A percentile compares a stretch with the other conserved stretches of the same genome.
Evolutionary conservation across 176 grass and related monocot genomes (phyloP).

Genomic region (Eleusine coracana): DNA sequence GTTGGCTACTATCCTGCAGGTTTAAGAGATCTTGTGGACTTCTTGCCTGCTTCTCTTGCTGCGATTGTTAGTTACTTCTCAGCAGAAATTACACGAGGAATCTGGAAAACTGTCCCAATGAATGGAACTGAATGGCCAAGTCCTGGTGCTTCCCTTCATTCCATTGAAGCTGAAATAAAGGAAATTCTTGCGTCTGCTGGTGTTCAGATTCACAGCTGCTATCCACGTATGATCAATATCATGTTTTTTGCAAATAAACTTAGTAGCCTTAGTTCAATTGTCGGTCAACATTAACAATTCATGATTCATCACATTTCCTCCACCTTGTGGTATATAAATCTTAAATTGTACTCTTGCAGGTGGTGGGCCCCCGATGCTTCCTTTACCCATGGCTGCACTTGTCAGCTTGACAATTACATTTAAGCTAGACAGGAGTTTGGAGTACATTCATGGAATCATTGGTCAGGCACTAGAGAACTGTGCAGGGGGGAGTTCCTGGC

Average conservation of each 20-base stretch:
- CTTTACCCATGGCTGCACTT: constrained; percentile 94
- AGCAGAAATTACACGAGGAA: constrained; percentile 98
- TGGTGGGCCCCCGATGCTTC: constrained; percentile 90
- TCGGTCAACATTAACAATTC: neutral
- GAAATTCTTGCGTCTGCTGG: constrained; percentile 93
- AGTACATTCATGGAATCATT: constrained; percentile 67
- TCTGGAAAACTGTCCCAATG: constrained; percentile 96
- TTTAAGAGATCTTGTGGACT: constrained; percentile 93
- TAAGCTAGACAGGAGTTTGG: constrained; percentile 84
- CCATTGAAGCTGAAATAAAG: constrained; percentile 91
- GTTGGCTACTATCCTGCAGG: constrained; percentile 50
- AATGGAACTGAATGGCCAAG: constrained; percentile 97
- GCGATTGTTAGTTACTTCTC: constrained; percentile 90
- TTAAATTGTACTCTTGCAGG: constrained; percentile 51
- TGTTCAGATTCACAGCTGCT: constrained; percentile 84
- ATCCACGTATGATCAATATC: constrained; percentile 70
- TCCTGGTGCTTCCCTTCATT: constrained; percentile 75
- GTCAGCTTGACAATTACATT: constrained; percentile 98
- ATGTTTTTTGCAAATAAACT: constrained; percentile 30
- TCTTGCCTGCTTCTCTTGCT: constrained; percentile 95
- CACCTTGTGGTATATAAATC: constrained; percentile 22
- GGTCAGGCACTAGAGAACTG: constrained; percentile 95
- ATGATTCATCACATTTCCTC: neutral
- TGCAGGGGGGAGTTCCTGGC: constrained; percentile 77
- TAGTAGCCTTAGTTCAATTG: constrained; percentile 16